Evolutionary conservation across 1,139 yeast genomes (phyloP).

Genomic region (Magnusiomyces ingens): DNA sequence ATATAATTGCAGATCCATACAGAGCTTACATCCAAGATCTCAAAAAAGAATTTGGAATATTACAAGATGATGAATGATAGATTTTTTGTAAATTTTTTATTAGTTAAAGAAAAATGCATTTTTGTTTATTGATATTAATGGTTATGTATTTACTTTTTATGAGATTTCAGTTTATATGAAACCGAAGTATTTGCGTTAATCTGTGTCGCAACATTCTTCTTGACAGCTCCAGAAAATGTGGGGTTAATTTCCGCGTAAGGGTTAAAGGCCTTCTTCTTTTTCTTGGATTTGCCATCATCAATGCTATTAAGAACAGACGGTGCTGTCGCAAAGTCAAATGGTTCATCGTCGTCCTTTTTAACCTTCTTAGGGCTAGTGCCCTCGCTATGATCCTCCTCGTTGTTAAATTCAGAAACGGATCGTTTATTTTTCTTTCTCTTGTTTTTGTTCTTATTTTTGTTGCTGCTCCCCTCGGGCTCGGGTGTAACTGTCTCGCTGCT

Average conservation of each 20-base stretch:
- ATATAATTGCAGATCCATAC: background rate
- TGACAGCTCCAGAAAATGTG: background rate
- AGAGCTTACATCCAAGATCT: background rate
- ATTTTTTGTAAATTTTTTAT: background rate
- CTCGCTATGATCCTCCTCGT: background rate
- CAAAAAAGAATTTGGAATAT: background rate
- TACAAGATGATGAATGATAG: background rate
- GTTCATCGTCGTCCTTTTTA: constrained; percentile 1
- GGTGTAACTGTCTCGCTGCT: background rate
- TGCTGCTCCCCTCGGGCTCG: background rate
- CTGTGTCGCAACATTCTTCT: constrained; percentile 2
- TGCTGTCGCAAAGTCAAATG: constrained; percentile 13
- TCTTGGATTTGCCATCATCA: background rate
- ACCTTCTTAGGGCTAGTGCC: background rate
- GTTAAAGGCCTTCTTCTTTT: constrained; percentile 6
- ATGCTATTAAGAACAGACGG: constrained; percentile 11
- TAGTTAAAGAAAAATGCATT: background rate
- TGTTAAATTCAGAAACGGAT: background rate
- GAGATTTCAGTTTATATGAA: background rate
- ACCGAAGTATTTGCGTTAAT: background rate
- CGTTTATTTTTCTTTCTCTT: background rate
- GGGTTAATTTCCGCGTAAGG: constrained; percentile 8
- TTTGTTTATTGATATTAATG: background rate
- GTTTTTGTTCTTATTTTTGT: background rate
- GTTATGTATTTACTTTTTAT: background rate